Conservation (phyloP, 805 yeast genomes). For the Suhomyces xylopsoci region DNA sequence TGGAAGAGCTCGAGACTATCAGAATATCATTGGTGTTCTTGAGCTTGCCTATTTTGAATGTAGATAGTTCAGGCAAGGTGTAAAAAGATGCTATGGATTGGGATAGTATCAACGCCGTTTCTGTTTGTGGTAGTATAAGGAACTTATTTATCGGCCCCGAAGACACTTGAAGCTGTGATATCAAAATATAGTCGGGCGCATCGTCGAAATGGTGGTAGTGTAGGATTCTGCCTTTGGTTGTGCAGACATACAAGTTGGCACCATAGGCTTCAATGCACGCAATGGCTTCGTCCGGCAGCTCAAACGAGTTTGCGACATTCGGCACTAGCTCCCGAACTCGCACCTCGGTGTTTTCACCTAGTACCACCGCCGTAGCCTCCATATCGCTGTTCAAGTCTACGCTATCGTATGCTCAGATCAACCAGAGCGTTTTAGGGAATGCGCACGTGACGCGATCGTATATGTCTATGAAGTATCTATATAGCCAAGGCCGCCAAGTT, state of each 20-base stretch:
- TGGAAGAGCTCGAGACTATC: conserved; percentile 1
- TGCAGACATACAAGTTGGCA: conserved; percentile 37
- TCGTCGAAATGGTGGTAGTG: conserved; percentile 41
- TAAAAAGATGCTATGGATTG: conserved; percentile 25
- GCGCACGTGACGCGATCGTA: background rate
- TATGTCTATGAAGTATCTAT: background rate
- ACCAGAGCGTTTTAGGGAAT: background rate
- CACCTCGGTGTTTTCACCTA: background rate
- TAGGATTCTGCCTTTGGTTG: conserved; percentile 32
- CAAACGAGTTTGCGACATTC: conserved; percentile 4
- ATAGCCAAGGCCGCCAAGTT: conserved; percentile 1
- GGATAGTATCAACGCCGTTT: conserved; percentile 24
- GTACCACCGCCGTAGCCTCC: conserved; percentile 6
- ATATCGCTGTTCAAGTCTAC: background rate
- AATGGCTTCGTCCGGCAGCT: conserved; percentile 9
- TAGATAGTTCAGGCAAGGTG: conserved; percentile 38
- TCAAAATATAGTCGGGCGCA: conserved; percentile 31
- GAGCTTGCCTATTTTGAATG: conserved; percentile 34
- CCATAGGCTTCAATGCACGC: conserved; percentile 21
- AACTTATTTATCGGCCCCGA: conserved; percentile 20
- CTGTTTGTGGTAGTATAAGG: conserved; percentile 22
- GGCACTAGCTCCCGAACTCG: conserved; percentile 7
- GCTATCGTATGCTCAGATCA: background rate
- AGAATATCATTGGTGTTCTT: conserved; percentile 33
- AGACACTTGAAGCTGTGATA: conserved; percentile 20